Conservation (phyloP, 1,139 yeast genomes). For the Diutina pseudorugosa region DNA sequence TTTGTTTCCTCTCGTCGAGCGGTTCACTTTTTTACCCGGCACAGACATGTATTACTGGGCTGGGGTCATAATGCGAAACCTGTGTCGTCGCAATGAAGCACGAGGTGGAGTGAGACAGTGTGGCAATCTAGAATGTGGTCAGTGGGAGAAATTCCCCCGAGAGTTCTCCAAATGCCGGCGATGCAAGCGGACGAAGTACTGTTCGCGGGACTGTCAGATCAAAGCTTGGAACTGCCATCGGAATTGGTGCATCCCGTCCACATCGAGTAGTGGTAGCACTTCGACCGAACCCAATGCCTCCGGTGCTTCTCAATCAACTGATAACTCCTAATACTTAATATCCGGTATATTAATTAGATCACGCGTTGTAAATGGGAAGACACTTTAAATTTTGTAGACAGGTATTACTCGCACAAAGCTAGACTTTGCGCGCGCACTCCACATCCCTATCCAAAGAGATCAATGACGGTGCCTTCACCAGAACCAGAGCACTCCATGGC, state of each 20-base stretch:
- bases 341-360: not conserved
- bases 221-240: constrained; percentile 88
- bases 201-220: constrained; percentile 85
- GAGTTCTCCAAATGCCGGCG: constrained; percentile 92
- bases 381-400: too few species aligned
- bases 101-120: constrained; percentile 91
- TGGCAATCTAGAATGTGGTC: constrained; percentile 89
- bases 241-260: constrained; percentile 75
- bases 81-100: constrained; percentile 80
- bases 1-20: constrained; percentile 83
- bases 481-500: not conserved
- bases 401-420: too few species aligned
- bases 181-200: constrained; percentile 89
- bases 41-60: constrained; percentile 93
- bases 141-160: constrained; percentile 83
- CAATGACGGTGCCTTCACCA: not conserved
- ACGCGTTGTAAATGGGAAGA: not conserved
- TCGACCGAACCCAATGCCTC: not conserved
- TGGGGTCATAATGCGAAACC: constrained; percentile 90
- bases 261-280: constrained; percentile 9
- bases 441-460: not conserved
- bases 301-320: not conserved
- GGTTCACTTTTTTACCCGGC: constrained; percentile 64
- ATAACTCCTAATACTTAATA: not conserved
- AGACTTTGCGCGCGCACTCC: too few species aligned